Evolutionary conservation across 2,329 filamentous ascomycete genomes (phyloP).

Genomic region (Sporothrix sp.): DNA sequence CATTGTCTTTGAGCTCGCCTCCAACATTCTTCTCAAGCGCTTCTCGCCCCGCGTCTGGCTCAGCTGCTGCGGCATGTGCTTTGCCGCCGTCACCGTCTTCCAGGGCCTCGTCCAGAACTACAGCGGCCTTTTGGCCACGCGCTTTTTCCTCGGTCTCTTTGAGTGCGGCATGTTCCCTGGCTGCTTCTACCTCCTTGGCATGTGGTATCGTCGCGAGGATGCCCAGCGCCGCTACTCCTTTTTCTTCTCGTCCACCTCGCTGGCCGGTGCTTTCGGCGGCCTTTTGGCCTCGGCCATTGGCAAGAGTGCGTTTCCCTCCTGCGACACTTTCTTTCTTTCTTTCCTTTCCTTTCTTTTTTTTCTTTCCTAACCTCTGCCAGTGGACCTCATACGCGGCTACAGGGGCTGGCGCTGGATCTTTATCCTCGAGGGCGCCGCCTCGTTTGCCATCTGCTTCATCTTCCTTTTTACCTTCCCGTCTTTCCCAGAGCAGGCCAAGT

Average conservation of each 20-base stretch:
- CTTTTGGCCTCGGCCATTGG: conserved; percentile 78
- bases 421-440: conserved; percentile 63
- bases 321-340: background rate
- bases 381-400: conserved; percentile 62
- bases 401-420: conserved; percentile 75
- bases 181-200: conserved; percentile 65
- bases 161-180: conserved; percentile 65
- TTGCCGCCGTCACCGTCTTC: conserved; percentile 30
- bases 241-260: conserved; percentile 77
- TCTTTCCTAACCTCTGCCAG: too few species aligned
- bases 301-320: conserved; percentile 41
- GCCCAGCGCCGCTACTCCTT: conserved; percentile 88
- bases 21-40: conserved; percentile 61
- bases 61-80: conserved; percentile 68
- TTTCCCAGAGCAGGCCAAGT: conserved; percentile 66
- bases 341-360: background rate
- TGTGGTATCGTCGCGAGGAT: conserved; percentile 84
- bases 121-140: conserved; percentile 26
- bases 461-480: conserved; percentile 63
- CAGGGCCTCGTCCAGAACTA: conserved; percentile 27
- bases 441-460: conserved; percentile 48
- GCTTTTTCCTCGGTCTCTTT: conserved; percentile 31
- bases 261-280: conserved; percentile 78
- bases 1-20: conserved; percentile 60
- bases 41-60: conserved; percentile 62